These are phyloP conservation scores for Elymus sibiricus DNA, from an alignment of 176 grass and related monocot species.

Conservation along the genomic window DNA sequence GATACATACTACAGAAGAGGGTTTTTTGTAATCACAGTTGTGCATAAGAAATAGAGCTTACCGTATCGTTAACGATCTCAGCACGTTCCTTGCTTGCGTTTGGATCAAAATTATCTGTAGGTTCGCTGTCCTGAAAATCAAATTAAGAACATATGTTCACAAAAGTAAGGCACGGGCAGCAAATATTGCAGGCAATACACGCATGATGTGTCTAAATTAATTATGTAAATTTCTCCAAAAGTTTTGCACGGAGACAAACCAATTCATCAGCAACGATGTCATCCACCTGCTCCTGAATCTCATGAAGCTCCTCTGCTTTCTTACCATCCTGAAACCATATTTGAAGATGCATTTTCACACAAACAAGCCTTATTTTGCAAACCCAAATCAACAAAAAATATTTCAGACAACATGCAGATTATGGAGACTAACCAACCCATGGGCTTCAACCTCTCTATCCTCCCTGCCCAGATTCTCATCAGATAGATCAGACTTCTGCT, in stretches of 20 bases:
- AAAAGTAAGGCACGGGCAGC: background rate
- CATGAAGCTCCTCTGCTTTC: background rate
- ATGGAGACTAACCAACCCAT: constrained; percentile 5
- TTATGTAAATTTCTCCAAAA: background rate
- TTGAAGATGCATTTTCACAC: background rate
- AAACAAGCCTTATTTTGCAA: background rate
- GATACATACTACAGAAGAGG: background rate
- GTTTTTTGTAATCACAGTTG: background rate
- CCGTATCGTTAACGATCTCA: background rate
- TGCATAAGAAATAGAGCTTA: background rate
- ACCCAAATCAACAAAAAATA: background rate
- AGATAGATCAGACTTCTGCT: background rate
- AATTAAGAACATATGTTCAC: background rate
- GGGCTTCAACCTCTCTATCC: background rate
- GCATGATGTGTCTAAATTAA: background rate
- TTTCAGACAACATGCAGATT: background rate
- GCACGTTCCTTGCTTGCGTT: background rate
- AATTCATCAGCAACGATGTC: background rate
- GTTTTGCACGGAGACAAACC: constrained; percentile 14
- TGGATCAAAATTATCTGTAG: background rate
- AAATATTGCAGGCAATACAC: background rate
- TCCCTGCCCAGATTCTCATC: background rate
- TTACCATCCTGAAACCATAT: constrained; percentile 4
- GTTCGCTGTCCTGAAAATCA: background rate
- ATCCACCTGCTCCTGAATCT: background rate